A percentile compares a stretch with the other conserved stretches of the same genome.
Evolutionary conservation across 2,329 filamentous ascomycete species (phyloP).

Genomic region (Teratosphaeria destructans): DNA sequence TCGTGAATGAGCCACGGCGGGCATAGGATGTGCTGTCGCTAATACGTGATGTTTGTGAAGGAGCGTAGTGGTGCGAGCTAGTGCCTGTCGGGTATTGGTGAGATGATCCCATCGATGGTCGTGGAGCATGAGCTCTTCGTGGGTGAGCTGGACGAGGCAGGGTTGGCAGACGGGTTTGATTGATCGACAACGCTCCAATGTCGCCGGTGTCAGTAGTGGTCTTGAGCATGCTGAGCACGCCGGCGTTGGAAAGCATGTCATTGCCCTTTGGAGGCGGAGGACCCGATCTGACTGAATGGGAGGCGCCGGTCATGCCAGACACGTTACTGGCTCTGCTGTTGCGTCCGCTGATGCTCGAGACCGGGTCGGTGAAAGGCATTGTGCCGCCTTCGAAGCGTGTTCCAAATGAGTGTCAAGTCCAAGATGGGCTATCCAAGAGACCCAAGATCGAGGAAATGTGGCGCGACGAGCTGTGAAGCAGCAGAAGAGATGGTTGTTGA

Average conservation of each 20-base stretch:
- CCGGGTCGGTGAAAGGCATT: constrained; percentile 36
- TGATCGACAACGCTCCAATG: constrained; percentile 31
- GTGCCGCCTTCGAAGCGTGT: constrained; percentile 23
- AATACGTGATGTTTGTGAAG: constrained; percentile 32
- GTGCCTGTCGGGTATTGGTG: constrained; percentile 19
- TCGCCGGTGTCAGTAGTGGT: constrained; percentile 40
- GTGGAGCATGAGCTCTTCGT: constrained; percentile 25
- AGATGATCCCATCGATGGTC: constrained; percentile 26
- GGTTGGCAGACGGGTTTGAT: constrained; percentile 28
- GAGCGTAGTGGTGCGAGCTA: constrained; percentile 24
- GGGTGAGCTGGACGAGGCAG: constrained; percentile 27
- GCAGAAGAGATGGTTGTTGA: constrained; percentile 4
- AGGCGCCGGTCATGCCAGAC: constrained; percentile 27
- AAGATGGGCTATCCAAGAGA: constrained; percentile 22
- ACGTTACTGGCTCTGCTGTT: constrained; percentile 38
- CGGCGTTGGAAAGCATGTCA: constrained; percentile 27
- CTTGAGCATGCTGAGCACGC: constrained; percentile 40
- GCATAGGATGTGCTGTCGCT: constrained; percentile 20
- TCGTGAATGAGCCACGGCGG: constrained; percentile 30
- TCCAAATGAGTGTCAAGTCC: constrained; percentile 13
- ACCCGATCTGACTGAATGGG: constrained; percentile 21
- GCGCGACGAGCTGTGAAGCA: constrained; percentile 11
- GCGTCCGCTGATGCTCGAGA: constrained; percentile 36
- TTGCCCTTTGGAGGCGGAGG: constrained; percentile 15
- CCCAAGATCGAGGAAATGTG: constrained; percentile 11